phyloP scores from a whole-genome alignment of 495 filamentous ascomycete species.

The Aspergillus panamensis region DNA sequence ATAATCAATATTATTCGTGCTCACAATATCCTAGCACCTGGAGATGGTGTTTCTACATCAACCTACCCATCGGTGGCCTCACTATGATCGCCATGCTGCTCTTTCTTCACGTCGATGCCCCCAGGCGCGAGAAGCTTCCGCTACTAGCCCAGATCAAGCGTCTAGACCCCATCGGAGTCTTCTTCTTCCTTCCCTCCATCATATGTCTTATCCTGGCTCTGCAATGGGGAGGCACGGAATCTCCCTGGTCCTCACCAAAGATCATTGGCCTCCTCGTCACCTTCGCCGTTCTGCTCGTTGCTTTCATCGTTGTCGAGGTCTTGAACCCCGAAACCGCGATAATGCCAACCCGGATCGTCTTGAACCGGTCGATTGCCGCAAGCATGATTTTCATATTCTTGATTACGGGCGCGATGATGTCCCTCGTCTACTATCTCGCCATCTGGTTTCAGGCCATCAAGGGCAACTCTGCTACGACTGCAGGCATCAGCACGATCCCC shows the following conservation, averaged over 20 bases:
- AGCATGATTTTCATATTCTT: slow-evolving; percentile 20
- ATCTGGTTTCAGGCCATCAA: slow-evolving; percentile 40
- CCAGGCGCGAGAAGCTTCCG: background rate
- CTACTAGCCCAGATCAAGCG: background rate
- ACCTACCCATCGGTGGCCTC: slow-evolving; percentile 7
- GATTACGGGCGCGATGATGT: slow-evolving; percentile 9
- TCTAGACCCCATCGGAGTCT: background rate
- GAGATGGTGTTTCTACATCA: slow-evolving; percentile 12
- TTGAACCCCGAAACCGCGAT: slow-evolving; percentile 22
- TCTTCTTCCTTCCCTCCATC: slow-evolving; percentile 19
- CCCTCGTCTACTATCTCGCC: slow-evolving; percentile 30
- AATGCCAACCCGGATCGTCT: background rate
- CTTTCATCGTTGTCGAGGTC: slow-evolving; percentile 26
- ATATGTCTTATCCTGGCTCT: slow-evolving; percentile 43
- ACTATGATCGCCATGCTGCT: background rate
- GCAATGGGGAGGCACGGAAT: slow-evolving; percentile 40
- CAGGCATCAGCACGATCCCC: slow-evolving; percentile 34
- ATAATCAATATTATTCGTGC: background rate
- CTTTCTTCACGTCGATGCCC: background rate
- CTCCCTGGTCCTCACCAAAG: slow-evolving; percentile 33
- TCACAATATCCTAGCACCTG: background rate
- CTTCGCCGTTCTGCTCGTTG: slow-evolving; percentile 25
- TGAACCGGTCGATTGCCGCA: slow-evolving; percentile 21
- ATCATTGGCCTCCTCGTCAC: slow-evolving; percentile 39
- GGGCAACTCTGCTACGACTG: slow-evolving; percentile 22